Base-by-base conservation (phyloP, 495 filamentous ascomycete species). In the Talaromyces wortmannii region DNA sequence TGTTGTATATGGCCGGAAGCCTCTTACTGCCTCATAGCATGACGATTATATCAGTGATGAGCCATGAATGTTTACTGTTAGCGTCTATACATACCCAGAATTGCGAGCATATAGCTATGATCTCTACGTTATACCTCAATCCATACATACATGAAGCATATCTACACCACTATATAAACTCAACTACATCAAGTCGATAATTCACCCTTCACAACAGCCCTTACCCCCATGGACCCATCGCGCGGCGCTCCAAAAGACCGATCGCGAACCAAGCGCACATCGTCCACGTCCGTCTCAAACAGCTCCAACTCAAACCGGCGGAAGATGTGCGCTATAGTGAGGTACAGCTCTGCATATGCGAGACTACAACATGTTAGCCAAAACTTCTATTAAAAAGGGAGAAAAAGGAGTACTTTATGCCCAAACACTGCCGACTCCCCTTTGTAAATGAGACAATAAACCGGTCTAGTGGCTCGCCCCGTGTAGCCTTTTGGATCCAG, bases 261-360 rank as follows among this genome's bases (percentile, higher is more conserved):
- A 55, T 78, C 75, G 50, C 72, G 66, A 6, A 50, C 57, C 8
- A 57, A 57, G 7, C 53, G 55, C 8, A 77, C 65, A 56, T 77
- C 75, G 6, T 52, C 57, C 54, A 66, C 60, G 18, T 60, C 59
- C 3, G 74, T 76, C 50, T 76, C 70, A 44, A 57, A 69, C 10
- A 77, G 57, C 55, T 59, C 48, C 36, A 78, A n/a, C 11, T 67
- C 57, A 33, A 56, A 57, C 23, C 60, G 56, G 7, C 64, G 54
- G 48, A 68, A 69, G 4, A 77, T 42, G 15, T 57, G 50, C 5
- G 67, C 66, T 12, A 74, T 42, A 1, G 58, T 59, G 15, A 69
- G 44, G 56, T 67, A 65, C 18, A 77, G 23, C 55, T 77, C 70
- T 4, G 67, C 61, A 18, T 59, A 57, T 5, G 66, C 72, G 6